These are phyloP conservation scores for Camillea tinctor DNA, from an alignment of 2,329 filamentous ascomycete species.

Conservation along the genomic window DNA sequence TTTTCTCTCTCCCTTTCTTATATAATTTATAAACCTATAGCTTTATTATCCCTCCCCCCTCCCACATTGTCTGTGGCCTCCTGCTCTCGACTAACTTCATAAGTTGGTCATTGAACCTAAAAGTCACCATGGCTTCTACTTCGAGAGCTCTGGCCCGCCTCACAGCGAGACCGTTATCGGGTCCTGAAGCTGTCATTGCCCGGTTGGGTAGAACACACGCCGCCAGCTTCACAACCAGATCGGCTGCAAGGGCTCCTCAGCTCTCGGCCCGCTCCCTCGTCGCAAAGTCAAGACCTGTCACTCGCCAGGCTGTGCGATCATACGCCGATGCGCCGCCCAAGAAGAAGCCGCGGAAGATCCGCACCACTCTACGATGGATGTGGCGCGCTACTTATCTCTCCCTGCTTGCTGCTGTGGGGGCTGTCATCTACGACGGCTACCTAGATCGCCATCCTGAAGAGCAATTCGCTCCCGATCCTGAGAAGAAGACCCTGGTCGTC, in stretches of 20 bases:
- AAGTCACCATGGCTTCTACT: constrained; percentile 45
- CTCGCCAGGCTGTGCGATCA: constrained; percentile 43
- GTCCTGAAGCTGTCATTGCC: constrained; percentile 31
- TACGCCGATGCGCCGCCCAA: constrained; percentile 53
- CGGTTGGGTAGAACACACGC: constrained; percentile 23
- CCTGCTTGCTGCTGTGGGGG: constrained; percentile 65
- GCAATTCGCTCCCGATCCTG: constrained; percentile 75
- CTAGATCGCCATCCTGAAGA: constrained; percentile 76
- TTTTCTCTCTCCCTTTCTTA: neutral
- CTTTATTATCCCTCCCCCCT: too few relatives aligned
- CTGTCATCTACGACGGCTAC: constrained; percentile 79
- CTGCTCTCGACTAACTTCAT: constrained; percentile 12
- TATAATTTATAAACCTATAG: constrained; percentile 6
- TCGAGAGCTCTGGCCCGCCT: constrained; percentile 41
- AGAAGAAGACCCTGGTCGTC: constrained; percentile 95
- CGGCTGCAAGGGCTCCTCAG: constrained; percentile 29
- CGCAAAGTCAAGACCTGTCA: constrained; percentile 35
- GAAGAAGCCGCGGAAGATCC: constrained; percentile 59
- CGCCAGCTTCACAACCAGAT: constrained; percentile 28
- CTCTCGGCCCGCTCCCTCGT: constrained; percentile 31
- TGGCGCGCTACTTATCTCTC: constrained; percentile 84
- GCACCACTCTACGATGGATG: constrained; percentile 69
- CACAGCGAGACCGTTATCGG: constrained; percentile 27
- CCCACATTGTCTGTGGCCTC: constrained; percentile 4
- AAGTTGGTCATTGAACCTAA: constrained; percentile 21